Percentiles rank a stretch among this genome's conserved stretches.
These are phyloP conservation scores for Colletotrichum trifolii DNA, from an alignment of 2,329 filamentous ascomycete genomes.

Conservation along the genomic window DNA sequence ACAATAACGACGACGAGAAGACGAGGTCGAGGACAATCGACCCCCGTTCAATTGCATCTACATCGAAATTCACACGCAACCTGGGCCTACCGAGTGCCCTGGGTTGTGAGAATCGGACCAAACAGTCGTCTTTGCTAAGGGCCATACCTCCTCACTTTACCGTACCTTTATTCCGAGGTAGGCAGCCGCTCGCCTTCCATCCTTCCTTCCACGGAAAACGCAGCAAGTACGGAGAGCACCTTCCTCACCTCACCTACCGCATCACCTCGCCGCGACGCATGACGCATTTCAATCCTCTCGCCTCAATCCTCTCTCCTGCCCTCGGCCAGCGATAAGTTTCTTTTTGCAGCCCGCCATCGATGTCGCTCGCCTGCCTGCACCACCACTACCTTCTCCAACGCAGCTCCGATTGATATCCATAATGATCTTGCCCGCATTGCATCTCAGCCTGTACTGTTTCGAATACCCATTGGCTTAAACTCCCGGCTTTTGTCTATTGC, in stretches of 20 bases:
- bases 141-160: too few species aligned
- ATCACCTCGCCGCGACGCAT: too few species aligned
- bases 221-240: too few species aligned
- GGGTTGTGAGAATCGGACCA: too few species aligned
- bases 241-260: too few species aligned
- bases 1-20: neutral
- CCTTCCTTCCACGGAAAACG: too few species aligned
- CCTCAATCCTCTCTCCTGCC: neutral
- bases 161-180: too few species aligned
- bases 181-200: too few species aligned
- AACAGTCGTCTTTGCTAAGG: too few species aligned
- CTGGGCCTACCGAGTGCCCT: too few species aligned
- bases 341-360: conserved; percentile 6
- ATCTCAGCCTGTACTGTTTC: conserved; percentile 30
- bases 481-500: conserved; percentile 23
- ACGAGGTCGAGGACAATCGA: neutral
- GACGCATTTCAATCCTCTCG: too few species aligned
- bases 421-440: conserved; percentile 33
- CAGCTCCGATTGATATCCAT: conserved; percentile 31
- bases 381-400: conserved; percentile 24
- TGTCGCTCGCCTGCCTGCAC: conserved; percentile 1
- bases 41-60: neutral
- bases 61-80: neutral
- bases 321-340: conserved; percentile 3
- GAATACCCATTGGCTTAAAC: conserved; percentile 37